A percentile compares a stretch with the other conserved stretches of the same genome.
These are phyloP conservation scores for Piromyces finnis DNA, from an alignment of 192 early-diverging fungal genomes.

Conservation along the genomic window DNA sequence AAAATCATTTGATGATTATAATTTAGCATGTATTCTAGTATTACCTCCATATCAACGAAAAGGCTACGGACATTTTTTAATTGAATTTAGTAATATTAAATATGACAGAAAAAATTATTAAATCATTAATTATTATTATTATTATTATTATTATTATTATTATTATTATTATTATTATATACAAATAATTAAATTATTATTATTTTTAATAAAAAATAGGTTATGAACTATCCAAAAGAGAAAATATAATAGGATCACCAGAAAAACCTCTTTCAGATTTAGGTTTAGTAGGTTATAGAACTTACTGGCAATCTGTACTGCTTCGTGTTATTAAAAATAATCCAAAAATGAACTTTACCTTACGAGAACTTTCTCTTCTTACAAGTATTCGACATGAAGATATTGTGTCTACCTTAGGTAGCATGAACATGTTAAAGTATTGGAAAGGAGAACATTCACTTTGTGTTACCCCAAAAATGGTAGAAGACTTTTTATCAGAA, in stretches of 20 bases:
- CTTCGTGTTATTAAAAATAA: constrained; percentile 17
- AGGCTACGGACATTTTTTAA: constrained; percentile 69
- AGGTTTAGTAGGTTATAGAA: constrained; percentile 57
- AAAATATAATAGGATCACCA: constrained; percentile 58
- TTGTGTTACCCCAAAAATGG: not conserved
- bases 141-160: too few species aligned
- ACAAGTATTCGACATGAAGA: constrained; percentile 72
- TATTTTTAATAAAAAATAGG: constrained; percentile 33
- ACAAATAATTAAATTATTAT: too few species aligned
- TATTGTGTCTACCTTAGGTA: constrained; percentile 56
- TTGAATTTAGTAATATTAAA: constrained; percentile 88
- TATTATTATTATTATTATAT: too few species aligned
- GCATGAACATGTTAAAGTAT: constrained; percentile 31
- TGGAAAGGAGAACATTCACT: constrained; percentile 18
- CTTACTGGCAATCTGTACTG: constrained; percentile 66
- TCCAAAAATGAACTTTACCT: constrained; percentile 7
- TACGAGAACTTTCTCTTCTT: constrained; percentile 30
- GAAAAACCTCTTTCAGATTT: constrained; percentile 77
- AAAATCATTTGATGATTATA: constrained; percentile 60
- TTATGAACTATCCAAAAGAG: constrained; percentile 57
- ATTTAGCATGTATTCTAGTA: constrained; percentile 77
- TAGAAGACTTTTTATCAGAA: not conserved
- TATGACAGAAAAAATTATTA: too few species aligned
- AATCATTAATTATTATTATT: too few species aligned
- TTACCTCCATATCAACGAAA: constrained; percentile 74